Conservation (phyloP, 257 asterid genomes). For the Fraxinus excelsior region DNA sequence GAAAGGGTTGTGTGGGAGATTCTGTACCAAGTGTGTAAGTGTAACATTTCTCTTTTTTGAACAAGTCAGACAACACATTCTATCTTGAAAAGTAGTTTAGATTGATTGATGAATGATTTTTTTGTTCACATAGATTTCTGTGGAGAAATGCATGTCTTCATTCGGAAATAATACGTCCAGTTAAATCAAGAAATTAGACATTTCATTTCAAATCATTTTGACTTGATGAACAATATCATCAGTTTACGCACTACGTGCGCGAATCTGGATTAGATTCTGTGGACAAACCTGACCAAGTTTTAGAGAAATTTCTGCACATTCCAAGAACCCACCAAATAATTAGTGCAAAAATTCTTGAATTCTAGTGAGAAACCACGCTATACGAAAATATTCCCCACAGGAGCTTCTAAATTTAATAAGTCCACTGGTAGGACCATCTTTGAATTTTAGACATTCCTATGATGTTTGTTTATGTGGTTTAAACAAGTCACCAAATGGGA, state of each 20-base stretch:
- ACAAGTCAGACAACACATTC: too few relatives aligned
- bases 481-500: neutral
- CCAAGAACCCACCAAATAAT: neutral
- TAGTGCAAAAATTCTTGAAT: neutral
- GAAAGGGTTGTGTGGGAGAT: too few relatives aligned
- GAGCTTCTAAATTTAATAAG: neutral
- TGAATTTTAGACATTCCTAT: neutral
- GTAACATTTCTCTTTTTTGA: too few relatives aligned
- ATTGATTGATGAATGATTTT: too few relatives aligned
- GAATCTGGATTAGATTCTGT: neutral
- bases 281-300: neutral
- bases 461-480: neutral
- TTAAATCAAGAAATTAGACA: neutral
- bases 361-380: too few relatives aligned
- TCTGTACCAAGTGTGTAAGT: too few relatives aligned
- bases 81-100: too few relatives aligned
- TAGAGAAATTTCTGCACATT: neutral
- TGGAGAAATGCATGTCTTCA: neutral
- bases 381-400: neutral
- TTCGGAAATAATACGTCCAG: neutral
- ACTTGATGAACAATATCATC: neutral
- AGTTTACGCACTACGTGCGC: neutral
- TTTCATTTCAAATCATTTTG: neutral
- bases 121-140: neutral
- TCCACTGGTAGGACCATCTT: neutral